These are phyloP conservation scores for Backusella liffmaniae DNA, from an alignment of 192 early-diverging fungal species.

Conservation along the genomic window DNA sequence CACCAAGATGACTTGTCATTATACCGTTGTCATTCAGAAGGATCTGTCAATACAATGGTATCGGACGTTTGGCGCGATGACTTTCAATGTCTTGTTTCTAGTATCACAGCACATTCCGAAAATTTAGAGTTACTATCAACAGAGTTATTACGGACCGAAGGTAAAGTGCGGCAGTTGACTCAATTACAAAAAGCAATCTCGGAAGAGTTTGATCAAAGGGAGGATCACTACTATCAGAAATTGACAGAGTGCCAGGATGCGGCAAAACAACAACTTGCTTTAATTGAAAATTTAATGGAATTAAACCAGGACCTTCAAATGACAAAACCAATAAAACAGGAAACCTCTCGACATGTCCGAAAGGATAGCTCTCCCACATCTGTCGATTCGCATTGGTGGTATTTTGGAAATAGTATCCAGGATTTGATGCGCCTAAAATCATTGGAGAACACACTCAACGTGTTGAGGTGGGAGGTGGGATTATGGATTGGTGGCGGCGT, in stretches of 20 bases:
- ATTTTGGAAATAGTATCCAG: neutral
- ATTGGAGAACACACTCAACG: slow-evolving; percentile 14
- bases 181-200: slow-evolving; percentile 8
- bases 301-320: slow-evolving; percentile 16
- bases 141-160: slow-evolving; percentile 21
- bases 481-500: slow-evolving; percentile 23
- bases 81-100: slow-evolving; percentile 22
- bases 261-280: slow-evolving; percentile 9
- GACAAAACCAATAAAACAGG: neutral
- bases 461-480: slow-evolving; percentile 19
- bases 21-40: neutral
- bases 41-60: neutral
- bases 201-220: slow-evolving; percentile 20
- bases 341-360: neutral
- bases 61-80: slow-evolving; percentile 22
- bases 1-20: neutral
- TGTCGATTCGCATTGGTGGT: neutral
- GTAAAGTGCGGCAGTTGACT: slow-evolving; percentile 20
- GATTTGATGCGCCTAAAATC: slow-evolving; percentile 10
- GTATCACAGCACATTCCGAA: slow-evolving; percentile 25
- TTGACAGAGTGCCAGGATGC: slow-evolving; percentile 18
- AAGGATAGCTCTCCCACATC: neutral
- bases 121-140: slow-evolving; percentile 29
- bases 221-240: slow-evolving; percentile 19
- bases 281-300: slow-evolving; percentile 20